Base-by-base conservation (phyloP, 106 monocot genomes). In the Platanthera guangdongensis region DNA sequence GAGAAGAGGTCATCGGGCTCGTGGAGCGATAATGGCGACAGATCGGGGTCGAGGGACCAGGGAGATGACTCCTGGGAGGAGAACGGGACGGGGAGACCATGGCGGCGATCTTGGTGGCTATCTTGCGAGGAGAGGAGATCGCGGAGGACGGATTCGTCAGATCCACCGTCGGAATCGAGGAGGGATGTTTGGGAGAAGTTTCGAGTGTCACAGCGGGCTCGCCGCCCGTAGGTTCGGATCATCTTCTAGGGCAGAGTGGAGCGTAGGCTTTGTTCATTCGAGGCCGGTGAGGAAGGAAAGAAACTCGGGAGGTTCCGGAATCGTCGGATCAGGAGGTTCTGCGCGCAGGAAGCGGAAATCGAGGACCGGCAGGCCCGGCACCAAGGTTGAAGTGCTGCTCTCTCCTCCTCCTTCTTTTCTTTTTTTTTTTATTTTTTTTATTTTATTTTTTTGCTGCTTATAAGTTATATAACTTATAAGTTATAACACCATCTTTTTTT, bases 191-290 rank as follows among this genome's bases (percentile, higher is more conserved):
- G 81, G 78, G 84, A 83, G 71, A 57, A 55, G 76, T 53, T 69
- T 52, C 74, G 80, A 30, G 55, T 74, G 25, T 47, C 63, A 68
- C 74, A 81, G 76, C 87, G 85, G 73, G 52, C 73, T 22, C 92
- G 74, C 47, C 95, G 92, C 57, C 63, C 80, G 90, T 95, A 95
- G n/a, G 92, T 95, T 15, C 95, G 89, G 30, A 92, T 86, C 76
- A 95, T 89, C 95, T 92, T 95, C 53, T 32, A 45, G 30, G 69
- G 68, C 68, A 16, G 70, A 47, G 3, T 48, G 7, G 47, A 0
- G 47, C 46, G 16, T 6, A 47, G 16, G 10, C 18, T 12, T 4
- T 48, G 47, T 6, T 48, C 70, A 70, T 70, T 68, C 70, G 47
- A 48, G 70, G 9, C 53, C 32, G 12, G 67, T 39, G 4, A 39